These are phyloP conservation scores for Neurospora sp. DNA, from an alignment of 495 filamentous ascomycete genomes.

Conservation along the genomic window DNA sequence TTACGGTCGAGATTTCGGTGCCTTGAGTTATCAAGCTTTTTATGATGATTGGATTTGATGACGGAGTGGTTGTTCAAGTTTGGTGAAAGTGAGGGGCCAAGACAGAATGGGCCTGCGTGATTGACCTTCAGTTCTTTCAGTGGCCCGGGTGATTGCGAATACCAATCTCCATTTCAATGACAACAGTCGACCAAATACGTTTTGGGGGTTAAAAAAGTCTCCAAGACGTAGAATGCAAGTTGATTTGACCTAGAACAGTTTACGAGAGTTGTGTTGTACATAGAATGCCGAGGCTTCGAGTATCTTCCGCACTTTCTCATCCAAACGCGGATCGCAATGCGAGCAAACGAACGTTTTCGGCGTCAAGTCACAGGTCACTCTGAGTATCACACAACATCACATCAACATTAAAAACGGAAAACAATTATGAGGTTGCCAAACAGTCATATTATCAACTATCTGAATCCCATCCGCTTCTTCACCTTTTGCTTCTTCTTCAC, in stretches of 20 bases:
- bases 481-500: constrained; percentile 7
- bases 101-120: background rate
- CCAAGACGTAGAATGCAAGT: no score
- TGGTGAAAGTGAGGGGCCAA: background rate
- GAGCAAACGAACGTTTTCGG: background rate
- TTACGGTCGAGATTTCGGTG: background rate
- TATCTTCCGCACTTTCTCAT: background rate
- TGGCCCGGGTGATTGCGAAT: background rate
- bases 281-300: background rate
- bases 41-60: background rate
- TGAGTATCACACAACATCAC: background rate
- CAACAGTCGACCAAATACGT: background rate
- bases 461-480: constrained; percentile 4
- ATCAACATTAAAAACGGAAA: background rate
- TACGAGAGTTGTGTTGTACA: background rate
- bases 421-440: background rate
- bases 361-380: no score
- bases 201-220: no score
- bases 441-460: constrained; percentile 8
- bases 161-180: background rate
- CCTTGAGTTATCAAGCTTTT: background rate
- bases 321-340: background rate
- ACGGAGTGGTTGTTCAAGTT: background rate
- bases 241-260: background rate
- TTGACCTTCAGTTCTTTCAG: background rate